phyloP scores from a whole-genome alignment of 495 filamentous ascomycete genomes.

The Aspergillus bridgeri region DNA sequence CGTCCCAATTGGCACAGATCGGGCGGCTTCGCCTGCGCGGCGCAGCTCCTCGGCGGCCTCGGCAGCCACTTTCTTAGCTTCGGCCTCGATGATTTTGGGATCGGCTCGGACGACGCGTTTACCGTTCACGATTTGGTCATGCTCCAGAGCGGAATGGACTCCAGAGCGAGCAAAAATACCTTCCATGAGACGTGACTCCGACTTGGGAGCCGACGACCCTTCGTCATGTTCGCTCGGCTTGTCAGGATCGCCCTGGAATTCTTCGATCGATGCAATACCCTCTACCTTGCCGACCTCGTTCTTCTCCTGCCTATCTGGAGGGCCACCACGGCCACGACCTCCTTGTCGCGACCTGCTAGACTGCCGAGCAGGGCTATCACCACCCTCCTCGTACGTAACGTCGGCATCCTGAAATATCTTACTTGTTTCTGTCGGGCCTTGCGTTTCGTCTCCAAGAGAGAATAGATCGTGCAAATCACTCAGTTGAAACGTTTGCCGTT shows the following conservation, averaged over 20 bases:
- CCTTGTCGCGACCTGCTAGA: conserved; percentile 18
- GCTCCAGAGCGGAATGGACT: conserved; percentile 80
- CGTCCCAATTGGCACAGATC: conserved; percentile 69
- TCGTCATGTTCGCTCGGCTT: conserved; percentile 32
- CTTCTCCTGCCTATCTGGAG: conserved; percentile 24
- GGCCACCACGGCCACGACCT: conserved; percentile 2
- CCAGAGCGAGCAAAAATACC: conserved; percentile 81
- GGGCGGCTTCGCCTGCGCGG: conserved; percentile 67
- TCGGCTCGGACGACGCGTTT: conserved; percentile 63
- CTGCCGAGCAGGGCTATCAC: conserved; percentile 12
- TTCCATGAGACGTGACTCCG: conserved; percentile 71
- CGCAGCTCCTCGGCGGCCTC: conserved; percentile 71
- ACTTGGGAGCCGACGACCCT: conserved; percentile 38
- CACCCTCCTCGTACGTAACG: conserved; percentile 51
- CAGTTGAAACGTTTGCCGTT: conserved; percentile 79
- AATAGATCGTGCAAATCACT: conserved; percentile 90
- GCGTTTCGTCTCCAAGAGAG: conserved; percentile 65
- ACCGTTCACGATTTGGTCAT: conserved; percentile 79
- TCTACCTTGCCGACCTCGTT: conserved; percentile 47
- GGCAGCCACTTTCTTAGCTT: conserved; percentile 75
- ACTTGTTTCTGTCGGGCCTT: conserved; percentile 74
- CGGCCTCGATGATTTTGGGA: conserved; percentile 68
- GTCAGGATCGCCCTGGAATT: conserved; percentile 45
- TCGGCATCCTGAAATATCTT: conserved; percentile 81
- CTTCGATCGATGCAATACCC: conserved; percentile 58